Conservation (phyloP, 441 rosid species). For the Populus tomentosa region DNA sequence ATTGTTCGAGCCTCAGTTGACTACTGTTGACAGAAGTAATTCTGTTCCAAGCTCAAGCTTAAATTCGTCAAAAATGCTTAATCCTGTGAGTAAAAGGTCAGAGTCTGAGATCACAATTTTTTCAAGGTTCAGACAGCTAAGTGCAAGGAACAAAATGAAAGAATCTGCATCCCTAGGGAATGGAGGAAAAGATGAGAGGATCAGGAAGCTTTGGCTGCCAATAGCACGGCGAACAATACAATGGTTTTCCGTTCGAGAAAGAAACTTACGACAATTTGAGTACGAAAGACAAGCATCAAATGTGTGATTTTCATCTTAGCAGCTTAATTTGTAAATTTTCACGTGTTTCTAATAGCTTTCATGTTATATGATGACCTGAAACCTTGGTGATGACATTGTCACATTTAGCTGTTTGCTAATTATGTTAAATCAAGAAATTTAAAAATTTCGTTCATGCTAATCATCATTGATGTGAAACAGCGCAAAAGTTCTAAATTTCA, state of each 20-base stretch:
- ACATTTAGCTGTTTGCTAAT: neutral
- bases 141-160: constrained; percentile 4
- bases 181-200: constrained; percentile 28
- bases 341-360: neutral
- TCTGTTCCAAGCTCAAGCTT: constrained; percentile 12
- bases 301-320: constrained; percentile 8
- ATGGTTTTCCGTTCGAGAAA: constrained; percentile 41
- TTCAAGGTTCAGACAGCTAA: constrained; percentile 30
- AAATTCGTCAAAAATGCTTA: constrained; percentile 17
- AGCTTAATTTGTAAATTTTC: neutral
- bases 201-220: constrained; percentile 43
- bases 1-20: constrained; percentile 18
- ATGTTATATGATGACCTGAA: neutral
- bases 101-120: constrained; percentile 40
- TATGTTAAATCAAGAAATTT: neutral
- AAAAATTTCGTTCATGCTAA: too few species aligned
- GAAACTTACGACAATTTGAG: constrained; percentile 9
- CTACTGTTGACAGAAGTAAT: constrained; percentile 9
- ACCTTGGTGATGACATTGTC: neutral
- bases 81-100: constrained; percentile 30
- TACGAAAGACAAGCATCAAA: constrained; percentile 8
- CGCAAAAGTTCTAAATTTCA: too few species aligned
- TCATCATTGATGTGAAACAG: too few species aligned
- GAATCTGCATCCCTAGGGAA: constrained; percentile 10
- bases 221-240: constrained; percentile 42